A percentile compares a stretch with the other conserved stretches of the same genome.
Evolutionary conservation across 2,329 filamentous ascomycete genomes (phyloP).

Genomic region (Fusarium floridanum): DNA sequence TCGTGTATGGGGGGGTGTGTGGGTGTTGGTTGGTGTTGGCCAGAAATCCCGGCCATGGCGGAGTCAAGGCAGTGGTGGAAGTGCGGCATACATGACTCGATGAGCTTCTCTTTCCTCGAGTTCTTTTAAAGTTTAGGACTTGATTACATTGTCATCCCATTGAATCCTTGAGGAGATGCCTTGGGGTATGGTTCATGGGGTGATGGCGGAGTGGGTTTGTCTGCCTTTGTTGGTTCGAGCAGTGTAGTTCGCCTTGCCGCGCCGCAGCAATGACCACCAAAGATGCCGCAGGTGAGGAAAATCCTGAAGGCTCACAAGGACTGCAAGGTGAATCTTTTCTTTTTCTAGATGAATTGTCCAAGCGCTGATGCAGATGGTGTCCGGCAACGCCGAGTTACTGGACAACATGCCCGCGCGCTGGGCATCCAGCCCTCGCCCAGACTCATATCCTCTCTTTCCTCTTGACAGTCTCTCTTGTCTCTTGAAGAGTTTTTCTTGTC

Average conservation of each 20-base stretch:
- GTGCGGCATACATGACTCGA: background rate
- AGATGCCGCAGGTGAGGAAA: background rate
- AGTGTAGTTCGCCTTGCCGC: background rate
- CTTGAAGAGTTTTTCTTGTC: background rate
- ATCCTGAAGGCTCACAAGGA: background rate
- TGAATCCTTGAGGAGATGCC: background rate
- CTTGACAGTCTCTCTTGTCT: background rate
- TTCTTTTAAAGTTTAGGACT: background rate
- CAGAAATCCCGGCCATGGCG: background rate
- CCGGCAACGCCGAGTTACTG: background rate
- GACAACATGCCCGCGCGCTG: background rate
- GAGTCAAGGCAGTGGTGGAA: background rate
- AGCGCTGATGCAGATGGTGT: background rate
- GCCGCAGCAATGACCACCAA: background rate
- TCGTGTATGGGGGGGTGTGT: background rate
- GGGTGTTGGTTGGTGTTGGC: background rate
- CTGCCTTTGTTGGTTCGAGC: background rate
- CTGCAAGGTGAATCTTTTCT: background rate
- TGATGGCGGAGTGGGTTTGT: background rate
- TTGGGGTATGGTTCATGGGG: background rate
- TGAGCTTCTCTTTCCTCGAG: background rate
- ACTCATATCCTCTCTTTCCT: background rate
- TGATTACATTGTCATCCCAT: background rate
- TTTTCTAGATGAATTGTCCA: background rate
- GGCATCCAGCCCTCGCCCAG: background rate